phyloP scores from a whole-genome alignment of 83 land plant species.

The Picea abies region DNA sequence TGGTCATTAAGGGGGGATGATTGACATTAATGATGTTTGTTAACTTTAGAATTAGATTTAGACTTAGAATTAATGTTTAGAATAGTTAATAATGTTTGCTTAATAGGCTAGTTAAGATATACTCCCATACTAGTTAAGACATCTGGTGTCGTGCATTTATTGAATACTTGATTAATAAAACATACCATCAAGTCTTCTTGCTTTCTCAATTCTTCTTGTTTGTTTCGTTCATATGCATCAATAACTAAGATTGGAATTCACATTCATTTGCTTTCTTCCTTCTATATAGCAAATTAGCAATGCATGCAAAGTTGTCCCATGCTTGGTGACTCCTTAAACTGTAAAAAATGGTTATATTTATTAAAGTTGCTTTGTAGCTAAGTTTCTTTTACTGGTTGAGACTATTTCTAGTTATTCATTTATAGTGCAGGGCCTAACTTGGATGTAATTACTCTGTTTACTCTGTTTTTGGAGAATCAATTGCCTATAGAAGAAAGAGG shows the following conservation, averaged over 20 bases:
- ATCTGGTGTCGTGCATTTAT: no score
- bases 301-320: background rate
- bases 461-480: constrained; percentile 7
- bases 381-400: background rate
- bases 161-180: no score
- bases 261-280: background rate
- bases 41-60: no score
- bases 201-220: no score
- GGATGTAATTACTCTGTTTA: background rate
- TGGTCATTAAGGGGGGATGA: no score
- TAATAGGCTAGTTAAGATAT: no score
- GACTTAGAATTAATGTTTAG: no score
- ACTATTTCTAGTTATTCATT: background rate
- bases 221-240: no score
- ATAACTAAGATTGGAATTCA: background rate
- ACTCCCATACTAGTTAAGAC: no score
- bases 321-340: background rate
- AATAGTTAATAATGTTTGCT: no score
- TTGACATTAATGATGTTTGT: no score
- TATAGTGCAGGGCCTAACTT: background rate
- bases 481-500: constrained; percentile 16
- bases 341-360: constrained; percentile 7
- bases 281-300: background rate
- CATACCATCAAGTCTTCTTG: no score
- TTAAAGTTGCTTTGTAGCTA: background rate